Evolutionary conservation across 305 asterid species (phyloP), one percentile per base, ranked within the genome.

Genomic region (Rubia tinctorum): DNA sequence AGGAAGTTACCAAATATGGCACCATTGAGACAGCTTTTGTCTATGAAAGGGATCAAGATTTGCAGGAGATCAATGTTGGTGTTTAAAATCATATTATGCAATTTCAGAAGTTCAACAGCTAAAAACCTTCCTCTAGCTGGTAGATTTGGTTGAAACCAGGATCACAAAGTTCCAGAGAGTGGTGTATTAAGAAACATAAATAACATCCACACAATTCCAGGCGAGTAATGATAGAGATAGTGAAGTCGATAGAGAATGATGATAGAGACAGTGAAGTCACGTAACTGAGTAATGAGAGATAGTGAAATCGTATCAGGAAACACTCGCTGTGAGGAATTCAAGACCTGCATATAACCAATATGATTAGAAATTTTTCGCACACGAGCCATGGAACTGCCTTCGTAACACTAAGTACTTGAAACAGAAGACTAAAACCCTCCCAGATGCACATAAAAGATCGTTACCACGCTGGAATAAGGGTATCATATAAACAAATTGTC

Each of bases 31-130:
- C 53, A 66, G 51, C 25, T 63, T 61, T 27, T 14, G 20, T 17
- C 44, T n/a, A 18, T 64, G 69, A 64, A 64, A 7, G 7, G 17
- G 69, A 66, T 64, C 69, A 64, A 37, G 47, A 64, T 63, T 13
- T 13, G 22, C 23, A 6, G 3, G 44, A 61, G 42, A 61, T 61
- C 66, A 61, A 30, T 63, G 45, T 27, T 8, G 43, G 23, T 30
- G 6, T 61, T 22, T 9, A 61, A 18, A 61, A 61, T 23, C 66
- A 3, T 25, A 11, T 23, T 27, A 40, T 11, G 6, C 42, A 61
- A 62, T 27, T 27, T 14, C 69, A 39, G 14, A 64, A 64, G 47
- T 37, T 63, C n/a, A 3, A 34, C 44, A 37, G 22, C 67, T 15
- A 47, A 47, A 47, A 27, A 63, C 18, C 42, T 61, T 61, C 44